Conservation (phyloP, 2,329 filamentous ascomycete genomes). For the Neurospora crassa region DNA sequence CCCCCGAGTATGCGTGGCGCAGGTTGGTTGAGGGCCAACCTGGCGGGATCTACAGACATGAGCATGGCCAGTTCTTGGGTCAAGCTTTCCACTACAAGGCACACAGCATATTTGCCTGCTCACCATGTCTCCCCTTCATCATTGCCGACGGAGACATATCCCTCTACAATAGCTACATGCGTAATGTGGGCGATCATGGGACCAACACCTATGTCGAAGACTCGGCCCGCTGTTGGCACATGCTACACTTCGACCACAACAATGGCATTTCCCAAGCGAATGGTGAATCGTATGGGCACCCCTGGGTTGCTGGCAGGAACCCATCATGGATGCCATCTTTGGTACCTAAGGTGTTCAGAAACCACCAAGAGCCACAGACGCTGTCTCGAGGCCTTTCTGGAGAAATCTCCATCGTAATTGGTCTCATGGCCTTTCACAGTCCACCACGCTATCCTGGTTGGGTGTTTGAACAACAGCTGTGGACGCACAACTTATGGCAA, state of each 20-base stretch:
- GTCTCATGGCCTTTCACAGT: conserved; percentile 28
- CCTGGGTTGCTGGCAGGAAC: conserved; percentile 22
- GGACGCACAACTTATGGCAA: conserved; percentile 11
- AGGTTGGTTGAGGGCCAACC: not conserved
- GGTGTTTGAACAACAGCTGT: conserved; percentile 17
- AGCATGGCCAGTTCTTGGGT: not conserved
- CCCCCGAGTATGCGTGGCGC: conserved; percentile 16
- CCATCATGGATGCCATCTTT: conserved; percentile 31
- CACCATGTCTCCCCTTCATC: conserved; percentile 27
- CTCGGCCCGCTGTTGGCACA: conserved; percentile 15
- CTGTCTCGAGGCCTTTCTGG: conserved; percentile 27
- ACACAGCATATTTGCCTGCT: conserved; percentile 27
- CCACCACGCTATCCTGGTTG: conserved; percentile 9
- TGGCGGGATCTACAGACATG: conserved; percentile 8
- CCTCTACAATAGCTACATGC: conserved; percentile 9
- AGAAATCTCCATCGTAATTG: conserved; percentile 29
- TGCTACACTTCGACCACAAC: conserved; percentile 22
- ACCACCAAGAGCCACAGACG: conserved; percentile 3
- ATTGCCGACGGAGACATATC: conserved; percentile 14
- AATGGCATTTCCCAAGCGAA: conserved; percentile 23
- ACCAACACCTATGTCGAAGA: not conserved
- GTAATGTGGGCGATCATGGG: not conserved
- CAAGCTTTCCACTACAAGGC: conserved; percentile 16
- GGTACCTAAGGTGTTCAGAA: conserved; percentile 24
- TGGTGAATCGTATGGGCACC: conserved; percentile 12